Conservation (phyloP, 495 filamentous ascomycete genomes). For the Daldinia bambusicola region DNA sequence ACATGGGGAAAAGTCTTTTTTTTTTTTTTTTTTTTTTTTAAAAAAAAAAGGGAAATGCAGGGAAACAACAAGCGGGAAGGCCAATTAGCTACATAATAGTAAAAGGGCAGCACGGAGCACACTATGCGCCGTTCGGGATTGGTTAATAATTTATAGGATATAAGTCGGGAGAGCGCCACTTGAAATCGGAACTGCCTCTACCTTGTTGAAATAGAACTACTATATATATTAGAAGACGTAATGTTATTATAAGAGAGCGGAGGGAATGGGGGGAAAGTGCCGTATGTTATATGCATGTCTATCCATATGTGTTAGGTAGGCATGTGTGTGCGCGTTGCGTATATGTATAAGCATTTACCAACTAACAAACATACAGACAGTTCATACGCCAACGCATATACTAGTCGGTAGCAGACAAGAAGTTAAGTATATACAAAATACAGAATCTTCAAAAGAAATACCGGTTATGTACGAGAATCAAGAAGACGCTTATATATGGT, state of each 20-base stretch:
- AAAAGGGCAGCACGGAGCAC: constrained; percentile 23
- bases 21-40: no score
- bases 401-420: background rate
- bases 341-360: background rate
- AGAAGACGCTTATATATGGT: constrained; percentile 16
- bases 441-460: background rate
- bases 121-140: constrained; percentile 27
- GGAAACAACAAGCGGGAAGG: constrained; percentile 29
- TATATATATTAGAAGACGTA: background rate
- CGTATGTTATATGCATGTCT: background rate
- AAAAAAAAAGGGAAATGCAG: constrained; percentile 1
- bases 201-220: constrained; percentile 3
- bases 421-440: constrained; percentile 1
- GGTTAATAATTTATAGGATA: constrained; percentile 9
- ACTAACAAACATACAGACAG: background rate
- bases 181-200: background rate
- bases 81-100: constrained; percentile 26
- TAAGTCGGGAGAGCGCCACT: background rate
- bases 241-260: background rate
- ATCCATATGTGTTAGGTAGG: background rate
- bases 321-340: constrained; percentile 7
- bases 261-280: background rate
- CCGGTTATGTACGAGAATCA: constrained; percentile 16
- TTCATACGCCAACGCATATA: background rate
- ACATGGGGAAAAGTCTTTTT: constrained; percentile 15